Base-by-base conservation (phyloP, 1,139 yeast species). In the Oligophagozyma castellii region DNA sequence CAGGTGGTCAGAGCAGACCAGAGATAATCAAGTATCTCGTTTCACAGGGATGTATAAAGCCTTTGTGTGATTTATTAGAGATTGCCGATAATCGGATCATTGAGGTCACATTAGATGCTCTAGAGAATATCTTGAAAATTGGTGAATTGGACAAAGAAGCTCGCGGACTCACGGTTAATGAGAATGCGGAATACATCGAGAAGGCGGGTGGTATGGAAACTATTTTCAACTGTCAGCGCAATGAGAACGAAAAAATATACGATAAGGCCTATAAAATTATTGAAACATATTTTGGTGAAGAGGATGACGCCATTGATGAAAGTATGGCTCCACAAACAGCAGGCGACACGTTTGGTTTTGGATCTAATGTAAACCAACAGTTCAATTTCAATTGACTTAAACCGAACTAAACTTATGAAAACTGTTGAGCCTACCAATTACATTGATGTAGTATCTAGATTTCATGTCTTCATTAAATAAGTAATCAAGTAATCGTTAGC, bases 171-270 rank as follows among this genome's bases (percentile, higher is more conserved):
- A 58, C 66, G 29, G 66, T 73, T 43, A 89, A 89, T 58, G 84
- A 80, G 55, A 78, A 84, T 52, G 95, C 96, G 24, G 68, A 84
- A 40, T 83, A 60, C 59, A 79, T 89, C 49, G 98, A 89, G 63
- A 95, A 86, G 57, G 96, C 96, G 27, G 96, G 96, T 45, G 98
- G 98, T 40, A 79, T 86, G 75, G 96, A 89, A 58, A 86, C 81
- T 65, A 89, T 89, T 46, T 79, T 80, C 57, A 86, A 81, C 38
- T 81, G 94, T 55, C 98, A 89, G 65, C 73, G 70, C 54, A 84
- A 83, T 59, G 80, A 74, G 51, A 89, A 89, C 57, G 93, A 86
- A 54, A 80, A 77, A 53, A 80, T 89, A 49, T 89, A 92, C 59
- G 74, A 79, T 52, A 86, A 86, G 63, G 93, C 98, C 25, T 92